Evolutionary conservation across 768 basidiomycete species (phyloP), one percentile per base, ranked within the genome.

Genomic region (Lyophyllum atratum): DNA sequence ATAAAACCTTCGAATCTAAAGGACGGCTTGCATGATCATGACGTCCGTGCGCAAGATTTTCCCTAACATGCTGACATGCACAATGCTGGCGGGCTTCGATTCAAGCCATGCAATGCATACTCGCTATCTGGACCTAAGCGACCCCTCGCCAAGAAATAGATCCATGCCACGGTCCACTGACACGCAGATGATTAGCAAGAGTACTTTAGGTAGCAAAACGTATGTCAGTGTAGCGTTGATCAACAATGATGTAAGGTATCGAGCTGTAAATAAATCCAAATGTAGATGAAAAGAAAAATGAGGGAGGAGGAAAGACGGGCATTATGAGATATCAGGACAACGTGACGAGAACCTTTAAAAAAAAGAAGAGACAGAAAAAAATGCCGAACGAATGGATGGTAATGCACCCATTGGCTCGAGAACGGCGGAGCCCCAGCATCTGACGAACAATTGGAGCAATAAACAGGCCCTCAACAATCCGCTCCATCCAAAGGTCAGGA

Each of bases 261-360:
- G 43, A 53, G 46, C n/a, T 24, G 47, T 40, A 59, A 49, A 40
- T 49, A 60, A 49, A 60, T 60, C 59, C 55, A 54, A 21, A 22
- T 56, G 42, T 56, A 59, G 39, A 60, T 60, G 31, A 56, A 47
- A 34, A 28, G 31, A 47, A 29, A 29, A 22, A 12, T n/a, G 11
- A 28, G 11, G 4, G 26, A 8, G 24, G 4, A 21, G 19, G 34
- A 49, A 31, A 19, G 31, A 31, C 4, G 8, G 28, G 14, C 6
- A 39, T 39, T 39, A 14, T 26, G 3, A 29, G 26, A 37, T 17
- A 21, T n/a, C n/a, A 19, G 6, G 10, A n/a, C 12, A 3, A 22
- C 6, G 43, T 44, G 29, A 44, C 6, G 24, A 19, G 22, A 52
- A n/a, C n/a, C n/a, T n/a, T n/a, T n/a, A 33, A 17, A 29, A 54